Evolutionary conservation across 140 eudicot genomes (phyloP), one percentile per base, ranked within the genome.

Genomic region (Artemisia princeps): DNA sequence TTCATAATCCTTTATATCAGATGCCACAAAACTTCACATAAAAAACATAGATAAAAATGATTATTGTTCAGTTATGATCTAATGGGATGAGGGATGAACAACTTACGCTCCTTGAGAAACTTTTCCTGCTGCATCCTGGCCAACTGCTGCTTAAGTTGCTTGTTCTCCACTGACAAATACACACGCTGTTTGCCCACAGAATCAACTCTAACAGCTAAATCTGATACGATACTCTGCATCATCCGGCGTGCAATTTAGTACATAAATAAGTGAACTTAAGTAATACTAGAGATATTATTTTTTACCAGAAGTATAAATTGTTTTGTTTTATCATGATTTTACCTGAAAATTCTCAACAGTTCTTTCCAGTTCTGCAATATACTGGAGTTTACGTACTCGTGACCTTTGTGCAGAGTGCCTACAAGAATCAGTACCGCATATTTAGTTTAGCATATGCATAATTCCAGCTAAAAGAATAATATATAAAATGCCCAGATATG

Each of bases 401-500:
- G 94, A 82, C 65, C 90, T 70, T 71, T 88, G 96, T 44, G 94
- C 87, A 65, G 87, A 80, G 72, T 88, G 94, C 82, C 94, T 88
- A 70, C 45, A 74, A 44, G 61, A 55, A 73, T 20, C 40, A 64
- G 54, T 30, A 50, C 65, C 73, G 50, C 56, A 62, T n/a, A 13
- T 30, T 55, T 50, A 73, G 54, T 14, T 56, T 58, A 62, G 16
- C 72, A 69, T 56, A 62, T 26, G 62, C 68, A 14, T 40, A 57
- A 17, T 22, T 65, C 28, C 30, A 72, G 23, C 22, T 40, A 68
- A 67, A 55, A 14, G 4, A 4, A 22, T 11, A 65, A 55, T 33
- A 4, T 12, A 20, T 22, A 55, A 53, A 30, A 67, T 67, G 16
- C 6, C 44, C 6, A 33, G 33, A 53, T 16, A 28, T 20, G 13